Evolutionary conservation across 2,329 filamentous ascomycete genomes (phyloP).

Genomic region (Penicillium sp.): DNA sequence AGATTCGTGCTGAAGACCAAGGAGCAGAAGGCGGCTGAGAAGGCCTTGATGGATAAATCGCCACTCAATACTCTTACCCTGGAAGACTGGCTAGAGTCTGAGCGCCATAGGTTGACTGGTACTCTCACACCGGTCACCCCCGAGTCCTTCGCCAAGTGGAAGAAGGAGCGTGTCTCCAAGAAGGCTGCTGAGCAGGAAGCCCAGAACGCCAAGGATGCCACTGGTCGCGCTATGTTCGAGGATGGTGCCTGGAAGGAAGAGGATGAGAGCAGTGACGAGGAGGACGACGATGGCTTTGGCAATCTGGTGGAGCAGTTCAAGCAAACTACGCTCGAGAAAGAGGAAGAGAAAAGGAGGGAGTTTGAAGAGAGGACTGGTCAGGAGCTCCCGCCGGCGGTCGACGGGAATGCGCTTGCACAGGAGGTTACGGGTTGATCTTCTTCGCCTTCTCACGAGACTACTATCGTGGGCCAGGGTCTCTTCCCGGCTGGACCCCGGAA

Average conservation of each 20-base stretch:
- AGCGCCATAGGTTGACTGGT: constrained; percentile 92
- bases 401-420: constrained; percentile 23
- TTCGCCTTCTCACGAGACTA: constrained; percentile 23
- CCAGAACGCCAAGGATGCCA: constrained; percentile 89
- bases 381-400: constrained; percentile 24
- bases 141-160: constrained; percentile 95
- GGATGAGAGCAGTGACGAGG: constrained; percentile 65
- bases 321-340: constrained; percentile 80
- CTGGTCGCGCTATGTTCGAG: constrained; percentile 92
- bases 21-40: constrained; percentile 93
- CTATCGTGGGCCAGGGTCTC: constrained; percentile 34
- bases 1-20: constrained; percentile 98
- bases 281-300: constrained; percentile 58
- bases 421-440: constrained; percentile 34
- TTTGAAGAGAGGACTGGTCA: constrained; percentile 36
- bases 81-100: constrained; percentile 95
- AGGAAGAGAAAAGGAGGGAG: constrained; percentile 71
- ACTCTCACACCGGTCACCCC: constrained; percentile 90
- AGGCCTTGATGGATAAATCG: constrained; percentile 93
- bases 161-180: constrained; percentile 91
- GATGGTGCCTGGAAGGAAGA: constrained; percentile 85
- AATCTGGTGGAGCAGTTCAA: constrained; percentile 73
- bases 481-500: constrained; percentile 12
- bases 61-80: constrained; percentile 92
- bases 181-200: constrained; percentile 93